phyloP scores from a whole-genome alignment of 129 eudicot genomes.

The Lonicera japonica region DNA sequence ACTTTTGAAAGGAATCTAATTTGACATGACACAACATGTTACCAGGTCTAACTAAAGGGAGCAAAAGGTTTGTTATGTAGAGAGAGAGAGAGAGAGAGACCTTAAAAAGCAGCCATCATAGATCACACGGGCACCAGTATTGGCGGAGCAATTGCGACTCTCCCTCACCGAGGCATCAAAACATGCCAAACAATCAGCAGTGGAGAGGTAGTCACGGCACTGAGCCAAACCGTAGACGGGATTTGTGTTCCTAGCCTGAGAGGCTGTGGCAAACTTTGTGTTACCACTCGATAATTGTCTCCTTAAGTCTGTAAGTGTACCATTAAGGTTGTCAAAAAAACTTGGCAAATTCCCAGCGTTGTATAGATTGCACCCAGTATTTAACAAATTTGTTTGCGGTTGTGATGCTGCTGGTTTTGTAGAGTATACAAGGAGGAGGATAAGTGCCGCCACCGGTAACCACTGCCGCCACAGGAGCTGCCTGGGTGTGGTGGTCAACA shows the following conservation, averaged over 20 bases:
- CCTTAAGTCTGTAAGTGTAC: slow-evolving; percentile 43
- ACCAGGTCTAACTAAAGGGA: too few species aligned
- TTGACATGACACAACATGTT: too few species aligned
- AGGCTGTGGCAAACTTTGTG: slow-evolving; percentile 43
- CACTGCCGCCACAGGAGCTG: slow-evolving; percentile 2
- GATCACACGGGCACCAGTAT: slow-evolving; percentile 62
- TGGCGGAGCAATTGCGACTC: slow-evolving; percentile 51
- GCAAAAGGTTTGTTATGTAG: too few species aligned
- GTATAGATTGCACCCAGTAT: slow-evolving; percentile 46
- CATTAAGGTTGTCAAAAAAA: slow-evolving; percentile 46
- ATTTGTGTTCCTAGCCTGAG: slow-evolving; percentile 43
- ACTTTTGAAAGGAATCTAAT: too few species aligned
- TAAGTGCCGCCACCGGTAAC: background rate
- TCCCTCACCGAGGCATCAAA: slow-evolving; percentile 37
- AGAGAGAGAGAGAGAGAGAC: slow-evolving; percentile 19
- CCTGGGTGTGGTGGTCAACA: background rate
- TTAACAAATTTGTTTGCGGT: slow-evolving; percentile 53
- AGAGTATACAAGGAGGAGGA: background rate
- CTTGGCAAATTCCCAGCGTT: slow-evolving; percentile 30
- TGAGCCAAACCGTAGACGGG: slow-evolving; percentile 59
- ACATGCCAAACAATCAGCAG: slow-evolving; percentile 48
- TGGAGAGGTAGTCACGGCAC: slow-evolving; percentile 63
- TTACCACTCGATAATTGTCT: slow-evolving; percentile 23
- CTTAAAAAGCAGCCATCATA: slow-evolving; percentile 79
- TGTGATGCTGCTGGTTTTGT: slow-evolving; percentile 29